phyloP scores from a whole-genome alignment of 495 filamentous ascomycete genomes.

The Copromyces sp. region DNA sequence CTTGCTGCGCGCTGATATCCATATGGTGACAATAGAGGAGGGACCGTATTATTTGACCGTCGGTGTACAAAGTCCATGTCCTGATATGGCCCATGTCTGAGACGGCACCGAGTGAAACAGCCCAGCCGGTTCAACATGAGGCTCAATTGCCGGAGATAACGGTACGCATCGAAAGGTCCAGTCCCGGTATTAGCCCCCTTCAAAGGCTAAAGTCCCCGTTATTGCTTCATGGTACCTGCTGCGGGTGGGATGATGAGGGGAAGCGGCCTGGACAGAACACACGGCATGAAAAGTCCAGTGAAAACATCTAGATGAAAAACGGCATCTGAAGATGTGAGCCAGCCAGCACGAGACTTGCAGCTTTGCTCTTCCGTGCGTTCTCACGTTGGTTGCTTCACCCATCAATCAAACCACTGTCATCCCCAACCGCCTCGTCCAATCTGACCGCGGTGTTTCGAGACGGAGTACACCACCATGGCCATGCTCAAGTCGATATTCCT shows the following conservation, averaged over 20 bases:
- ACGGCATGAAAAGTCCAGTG: not conserved
- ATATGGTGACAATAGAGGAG: not conserved
- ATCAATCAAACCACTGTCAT: not conserved
- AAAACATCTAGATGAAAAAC: not conserved
- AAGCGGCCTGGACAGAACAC: not conserved
- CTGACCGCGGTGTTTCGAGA: not conserved
- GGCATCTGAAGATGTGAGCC: not conserved
- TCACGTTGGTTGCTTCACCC: not conserved
- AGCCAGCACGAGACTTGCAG: not conserved
- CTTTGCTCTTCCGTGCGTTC: not conserved
- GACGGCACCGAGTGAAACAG: not conserved
- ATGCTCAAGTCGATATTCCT: not conserved
- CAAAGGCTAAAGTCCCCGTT: not conserved
- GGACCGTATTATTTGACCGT: too few relatives aligned
- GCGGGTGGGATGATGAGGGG: not conserved
- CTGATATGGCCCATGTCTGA: not conserved
- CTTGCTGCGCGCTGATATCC: not conserved
- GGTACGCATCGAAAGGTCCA: not conserved
- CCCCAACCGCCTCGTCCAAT: not conserved
- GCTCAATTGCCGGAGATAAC: not conserved
- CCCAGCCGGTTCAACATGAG: not conserved
- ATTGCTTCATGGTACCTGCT: not conserved
- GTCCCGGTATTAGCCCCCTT: not conserved
- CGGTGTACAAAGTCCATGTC: not conserved
- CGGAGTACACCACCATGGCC: not conserved